Evolutionary conservation across 192 early-diverging fungal genomes (phyloP), one percentile per base, ranked within the genome.

Genomic region (Thamnidium elegans): DNA sequence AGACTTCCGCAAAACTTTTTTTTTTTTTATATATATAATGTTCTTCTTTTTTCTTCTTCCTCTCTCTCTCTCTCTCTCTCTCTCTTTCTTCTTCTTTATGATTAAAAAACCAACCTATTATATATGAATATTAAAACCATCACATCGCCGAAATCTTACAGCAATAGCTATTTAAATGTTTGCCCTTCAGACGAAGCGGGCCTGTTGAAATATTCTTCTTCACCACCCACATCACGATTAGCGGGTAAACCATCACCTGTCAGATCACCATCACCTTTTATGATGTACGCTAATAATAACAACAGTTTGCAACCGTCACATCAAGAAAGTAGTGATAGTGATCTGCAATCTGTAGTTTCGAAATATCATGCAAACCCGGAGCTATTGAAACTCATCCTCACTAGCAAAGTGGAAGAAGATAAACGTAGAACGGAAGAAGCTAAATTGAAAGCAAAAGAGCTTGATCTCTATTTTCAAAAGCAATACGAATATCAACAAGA

Each of bases 351-450:
- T 6, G 70, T 84, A 46, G 65, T 84, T 14, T 66, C 77, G 0
- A 71, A 70, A 20, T 84, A 79, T 54, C 59, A 72, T 11, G 54
- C 63, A 4, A 79, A 84, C 47, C 83, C 83, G 11, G 83, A 84
- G 23, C 62, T 84, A n/a, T 60, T 84, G 0, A 78, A 78, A 45
- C 31, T 84, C 19, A 84, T 84, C 53, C 62, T 84, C 17, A 56
- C 72, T 3, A 77, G 79, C 48, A 84, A 82, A 66, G 76, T 79
- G 7, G 83, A 84, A 55, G 83, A 84, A 58, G 83, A 84, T 47
- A 75, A 78, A 46, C 80, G 83, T 46, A 71, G 75, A 56, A 74
- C 80, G 7, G 83, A 84, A 58, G 83, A 84, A 69, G 83, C 83
- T 8, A 76, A 78, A 55, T 66, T 84, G 59, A 68, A 73, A 58